Conservation (phyloP, 1,284 basidiomycete genomes). For the Rhizoctonia solani region DNA sequence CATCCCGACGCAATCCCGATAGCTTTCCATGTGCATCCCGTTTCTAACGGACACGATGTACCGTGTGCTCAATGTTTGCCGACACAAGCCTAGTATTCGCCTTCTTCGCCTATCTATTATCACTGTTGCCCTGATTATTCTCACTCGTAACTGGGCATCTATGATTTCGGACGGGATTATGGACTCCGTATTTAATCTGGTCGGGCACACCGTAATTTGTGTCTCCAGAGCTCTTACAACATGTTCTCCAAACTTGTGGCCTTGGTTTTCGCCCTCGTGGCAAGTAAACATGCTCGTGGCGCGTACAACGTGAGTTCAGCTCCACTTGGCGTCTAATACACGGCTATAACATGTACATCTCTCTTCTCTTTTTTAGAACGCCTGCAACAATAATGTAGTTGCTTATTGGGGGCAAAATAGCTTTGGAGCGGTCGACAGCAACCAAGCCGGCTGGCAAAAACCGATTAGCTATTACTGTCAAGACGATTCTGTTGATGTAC, state of each 20-base stretch:
- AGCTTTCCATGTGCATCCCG: slow-evolving; percentile 13
- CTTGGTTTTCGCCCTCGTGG: slow-evolving; percentile 6
- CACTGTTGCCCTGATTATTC: not conserved
- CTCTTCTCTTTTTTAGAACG: slow-evolving; percentile 1
- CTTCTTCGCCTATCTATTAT: slow-evolving; percentile 16
- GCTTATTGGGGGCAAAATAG: slow-evolving; percentile 71
- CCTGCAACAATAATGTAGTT: slow-evolving; percentile 38
- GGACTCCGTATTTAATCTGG: not conserved
- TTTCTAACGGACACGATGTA: no score
- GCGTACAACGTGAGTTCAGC: slow-evolving; percentile 19
- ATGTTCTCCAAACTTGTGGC: slow-evolving; percentile 9
- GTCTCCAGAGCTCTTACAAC: not conserved
- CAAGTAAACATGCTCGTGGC: slow-evolving; percentile 3
- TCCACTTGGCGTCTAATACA: not conserved
- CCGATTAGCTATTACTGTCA: slow-evolving; percentile 61
- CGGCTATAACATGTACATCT: not conserved
- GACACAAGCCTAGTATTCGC: not conserved
- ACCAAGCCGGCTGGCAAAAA: slow-evolving; percentile 55
- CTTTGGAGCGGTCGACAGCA: slow-evolving; percentile 55
- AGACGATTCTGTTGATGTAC: slow-evolving; percentile 59
- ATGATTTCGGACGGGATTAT: not conserved
- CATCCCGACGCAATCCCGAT: not conserved
- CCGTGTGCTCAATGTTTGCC: slow-evolving; percentile 28
- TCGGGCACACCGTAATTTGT: not conserved
- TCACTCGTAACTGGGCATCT: not conserved